These are phyloP conservation scores for Rhododendron mucronatum DNA, from an alignment of 148 eudicot species.

Conservation along the genomic window DNA sequence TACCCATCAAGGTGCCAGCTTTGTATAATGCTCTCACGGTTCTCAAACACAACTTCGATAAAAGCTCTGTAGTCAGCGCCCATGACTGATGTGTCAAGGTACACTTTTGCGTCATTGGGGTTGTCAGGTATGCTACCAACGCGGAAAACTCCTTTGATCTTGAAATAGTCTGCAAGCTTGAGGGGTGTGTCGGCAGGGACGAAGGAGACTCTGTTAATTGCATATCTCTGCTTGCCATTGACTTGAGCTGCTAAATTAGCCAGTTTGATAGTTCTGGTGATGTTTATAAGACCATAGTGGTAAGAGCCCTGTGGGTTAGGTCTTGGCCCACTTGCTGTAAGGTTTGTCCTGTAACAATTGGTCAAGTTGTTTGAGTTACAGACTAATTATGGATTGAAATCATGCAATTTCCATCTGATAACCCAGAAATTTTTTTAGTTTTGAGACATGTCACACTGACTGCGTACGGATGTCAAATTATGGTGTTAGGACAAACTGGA, in stretches of 20 bases:
- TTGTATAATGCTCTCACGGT: slow-evolving; percentile 49
- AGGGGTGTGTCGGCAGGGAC: slow-evolving; percentile 74
- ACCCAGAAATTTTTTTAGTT: not conserved
- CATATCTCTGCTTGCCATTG: slow-evolving; percentile 71
- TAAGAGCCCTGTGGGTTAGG: slow-evolving; percentile 96
- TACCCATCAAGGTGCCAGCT: slow-evolving; percentile 88
- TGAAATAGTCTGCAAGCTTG: slow-evolving; percentile 76
- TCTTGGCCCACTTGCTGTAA: slow-evolving; percentile 87
- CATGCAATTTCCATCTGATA: not conserved
- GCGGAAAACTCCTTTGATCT: slow-evolving; percentile 53
- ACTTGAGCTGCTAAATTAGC: slow-evolving; percentile 37
- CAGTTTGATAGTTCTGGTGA: slow-evolving; percentile 56
- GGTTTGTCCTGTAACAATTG: slow-evolving; percentile 49
- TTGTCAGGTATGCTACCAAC: slow-evolving; percentile 62
- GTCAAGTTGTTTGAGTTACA: not conserved
- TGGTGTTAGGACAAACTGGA: not conserved
- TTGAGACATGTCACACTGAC: not conserved
- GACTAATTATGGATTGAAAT: not conserved
- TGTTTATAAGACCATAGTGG: slow-evolving; percentile 62
- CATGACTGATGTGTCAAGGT: slow-evolving; percentile 62
- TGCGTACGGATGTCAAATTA: not conserved
- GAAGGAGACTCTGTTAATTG: slow-evolving; percentile 62
- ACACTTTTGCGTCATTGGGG: slow-evolving; percentile 31
- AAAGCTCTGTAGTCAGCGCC: slow-evolving; percentile 53
- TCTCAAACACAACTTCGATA: slow-evolving; percentile 73